Conservation (phyloP, 208 protist genomes). For the Acanthamoeba culbertsoni region DNA sequence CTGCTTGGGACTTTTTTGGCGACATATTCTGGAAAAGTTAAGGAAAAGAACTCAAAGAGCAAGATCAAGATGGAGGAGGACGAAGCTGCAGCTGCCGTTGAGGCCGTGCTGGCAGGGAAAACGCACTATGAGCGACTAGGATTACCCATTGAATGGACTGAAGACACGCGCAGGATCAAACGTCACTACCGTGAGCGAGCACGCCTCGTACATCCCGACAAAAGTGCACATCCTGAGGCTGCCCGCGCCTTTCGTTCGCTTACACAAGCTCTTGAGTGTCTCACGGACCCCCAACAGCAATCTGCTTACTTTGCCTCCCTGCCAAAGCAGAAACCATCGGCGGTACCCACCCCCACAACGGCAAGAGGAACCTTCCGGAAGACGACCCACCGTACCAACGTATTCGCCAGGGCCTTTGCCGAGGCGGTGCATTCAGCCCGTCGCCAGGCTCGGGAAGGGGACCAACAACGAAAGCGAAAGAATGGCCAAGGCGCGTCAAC, state of each 20-base stretch:
- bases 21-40: not conserved
- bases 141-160: not conserved
- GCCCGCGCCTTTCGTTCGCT: not conserved
- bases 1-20: too few species aligned
- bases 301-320: not conserved
- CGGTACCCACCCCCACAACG: not conserved
- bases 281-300: not conserved
- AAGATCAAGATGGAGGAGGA: not conserved
- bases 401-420: not conserved
- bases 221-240: not conserved
- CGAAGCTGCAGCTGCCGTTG: not conserved
- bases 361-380: not conserved
- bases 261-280: not conserved
- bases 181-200: conserved; percentile 5
- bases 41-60: not conserved
- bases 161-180: not conserved
- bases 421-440: not conserved
- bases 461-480: not conserved
- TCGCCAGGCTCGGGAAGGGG: not conserved
- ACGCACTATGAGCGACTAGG: not conserved
- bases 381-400: not conserved
- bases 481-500: too few species aligned
- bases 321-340: not conserved
- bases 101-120: not conserved
- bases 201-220: not conserved